phyloP scores from a whole-genome alignment of 2,329 filamentous ascomycete species.

The Cercospora citrullina region DNA sequence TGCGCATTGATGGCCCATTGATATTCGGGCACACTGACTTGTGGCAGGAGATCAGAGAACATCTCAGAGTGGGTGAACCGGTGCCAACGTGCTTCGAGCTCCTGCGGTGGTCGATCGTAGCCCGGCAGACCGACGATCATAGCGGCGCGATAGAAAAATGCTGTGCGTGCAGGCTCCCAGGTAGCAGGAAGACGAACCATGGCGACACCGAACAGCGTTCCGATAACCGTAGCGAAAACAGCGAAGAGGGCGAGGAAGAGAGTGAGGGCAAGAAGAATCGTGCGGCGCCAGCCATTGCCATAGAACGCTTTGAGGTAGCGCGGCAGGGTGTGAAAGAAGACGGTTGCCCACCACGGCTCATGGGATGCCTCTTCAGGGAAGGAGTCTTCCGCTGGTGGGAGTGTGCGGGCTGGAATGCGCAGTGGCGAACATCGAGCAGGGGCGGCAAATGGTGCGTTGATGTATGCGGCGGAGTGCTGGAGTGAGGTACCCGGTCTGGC shows the following conservation, averaged over 20 bases:
- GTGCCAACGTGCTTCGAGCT: slow-evolving; percentile 5
- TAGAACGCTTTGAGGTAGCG: slow-evolving; percentile 13
- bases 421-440: not conserved
- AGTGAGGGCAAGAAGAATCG: not conserved
- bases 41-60: slow-evolving; percentile 10
- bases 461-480: slow-evolving; percentile 17
- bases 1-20: slow-evolving; percentile 17
- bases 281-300: slow-evolving; percentile 5
- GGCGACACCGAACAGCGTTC: not conserved
- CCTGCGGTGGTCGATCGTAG: slow-evolving; percentile 1
- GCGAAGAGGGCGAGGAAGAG: not conserved
- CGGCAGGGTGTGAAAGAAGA: slow-evolving; percentile 19
- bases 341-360: slow-evolving; percentile 7
- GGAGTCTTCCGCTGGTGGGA: not conserved
- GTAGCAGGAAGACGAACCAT: not conserved
- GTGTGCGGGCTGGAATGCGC: not conserved
- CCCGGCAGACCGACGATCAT: slow-evolving; percentile 9
- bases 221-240: not conserved
- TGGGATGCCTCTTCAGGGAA: not conserved
- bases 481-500: slow-evolving; percentile 14
- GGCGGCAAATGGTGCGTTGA: not conserved
- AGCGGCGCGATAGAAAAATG: not conserved
- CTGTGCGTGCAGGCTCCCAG: not conserved
- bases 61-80: slow-evolving; percentile 1
- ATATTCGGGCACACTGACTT: slow-evolving; percentile 8